Evolutionary conservation across 371 early-diverging fungal genomes (phyloP), one percentile per base, ranked within the genome.

Genomic region (Lichtheimia ornata): DNA sequence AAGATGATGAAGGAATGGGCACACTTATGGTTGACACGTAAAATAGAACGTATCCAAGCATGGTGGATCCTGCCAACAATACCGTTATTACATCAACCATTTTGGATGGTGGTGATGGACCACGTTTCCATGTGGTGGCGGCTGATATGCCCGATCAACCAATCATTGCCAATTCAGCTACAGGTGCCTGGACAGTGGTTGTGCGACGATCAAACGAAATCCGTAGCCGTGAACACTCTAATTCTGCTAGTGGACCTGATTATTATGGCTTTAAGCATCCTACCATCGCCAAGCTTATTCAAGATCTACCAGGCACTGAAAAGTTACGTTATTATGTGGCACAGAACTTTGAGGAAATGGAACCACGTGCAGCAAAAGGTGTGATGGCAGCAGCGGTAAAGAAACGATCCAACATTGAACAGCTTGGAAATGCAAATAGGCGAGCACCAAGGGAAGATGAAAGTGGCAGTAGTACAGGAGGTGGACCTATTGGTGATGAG

Each of bases 181-280:
- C 95, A 13, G 95, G 94, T 35, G 95, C 91, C 17, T 97, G 96
- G 97, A 90, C 91, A 3, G 82, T 88, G 17, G 85, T 95, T 24
- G 86, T 95, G 14, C 90, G 90, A 55, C 76, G 82, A 13, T 87
- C 93, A 4, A 89, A 92, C 55, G 82, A 84, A 49, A 84, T 96
- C 43, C 85, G 93, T 9, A 84, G 91, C 28, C 81, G 89, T 2
- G 90, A 89, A 27, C 90, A 89, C 62, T 88, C 90, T 24, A 91
- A 90, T 50, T 90, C 91, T 9, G 92, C 91, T 0, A 89, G 89
- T 9, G 97, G 97, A 1, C 95, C 96, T 2, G 97, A 96, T 62
- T 94, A 90, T 62, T 95, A 89, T 74, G 97, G 96, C 0, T 90
- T 95, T 59, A 85, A 94, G 40, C 90, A 93, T 50, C 92, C 94